Evolutionary conservation across 345 rosid species (phyloP).

Genomic region (Boechera retrofracta): DNA sequence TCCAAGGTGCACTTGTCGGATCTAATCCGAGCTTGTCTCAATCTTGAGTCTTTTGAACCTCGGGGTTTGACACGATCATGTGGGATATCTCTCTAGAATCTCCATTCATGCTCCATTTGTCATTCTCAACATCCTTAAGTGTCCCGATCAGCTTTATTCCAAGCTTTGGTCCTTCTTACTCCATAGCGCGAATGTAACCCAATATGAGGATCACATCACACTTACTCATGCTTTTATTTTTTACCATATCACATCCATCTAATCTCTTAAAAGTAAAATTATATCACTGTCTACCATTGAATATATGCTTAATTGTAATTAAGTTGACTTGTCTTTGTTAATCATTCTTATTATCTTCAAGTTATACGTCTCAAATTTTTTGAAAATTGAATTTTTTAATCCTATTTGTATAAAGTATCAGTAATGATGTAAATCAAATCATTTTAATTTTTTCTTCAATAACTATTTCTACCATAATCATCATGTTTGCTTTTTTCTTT

Average conservation of each 20-base stretch:
- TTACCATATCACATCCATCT: slow-evolving; percentile 43
- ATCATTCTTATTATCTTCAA: slow-evolving; percentile 35
- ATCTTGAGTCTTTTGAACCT: too few relatives aligned
- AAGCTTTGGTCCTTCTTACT: too few relatives aligned
- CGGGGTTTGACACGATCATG: too few relatives aligned
- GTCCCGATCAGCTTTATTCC: too few relatives aligned
- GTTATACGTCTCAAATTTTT: not conserved
- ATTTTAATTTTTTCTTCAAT: not conserved
- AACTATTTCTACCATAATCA: slow-evolving; percentile 5
- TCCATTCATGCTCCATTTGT: too few relatives aligned
- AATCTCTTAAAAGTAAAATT: slow-evolving; percentile 40
- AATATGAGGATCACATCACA: too few relatives aligned
- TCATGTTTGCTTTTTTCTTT: not conserved
- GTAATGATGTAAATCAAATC: not conserved
- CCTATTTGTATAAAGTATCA: not conserved
- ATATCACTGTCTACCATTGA: slow-evolving; percentile 47
- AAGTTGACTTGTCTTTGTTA: slow-evolving; percentile 40
- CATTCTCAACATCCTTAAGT: too few relatives aligned
- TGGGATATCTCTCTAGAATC: too few relatives aligned
- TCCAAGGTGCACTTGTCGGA: too few relatives aligned
- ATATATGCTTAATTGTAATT: slow-evolving; percentile 38
- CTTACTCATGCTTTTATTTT: slow-evolving; percentile 45
- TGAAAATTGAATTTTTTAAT: not conserved
- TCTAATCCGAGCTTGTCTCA: too few relatives aligned
- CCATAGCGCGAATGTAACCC: too few relatives aligned